Conservation (phyloP, 2,329 filamentous ascomycete species). For the Blastomyces emzantsi region DNA sequence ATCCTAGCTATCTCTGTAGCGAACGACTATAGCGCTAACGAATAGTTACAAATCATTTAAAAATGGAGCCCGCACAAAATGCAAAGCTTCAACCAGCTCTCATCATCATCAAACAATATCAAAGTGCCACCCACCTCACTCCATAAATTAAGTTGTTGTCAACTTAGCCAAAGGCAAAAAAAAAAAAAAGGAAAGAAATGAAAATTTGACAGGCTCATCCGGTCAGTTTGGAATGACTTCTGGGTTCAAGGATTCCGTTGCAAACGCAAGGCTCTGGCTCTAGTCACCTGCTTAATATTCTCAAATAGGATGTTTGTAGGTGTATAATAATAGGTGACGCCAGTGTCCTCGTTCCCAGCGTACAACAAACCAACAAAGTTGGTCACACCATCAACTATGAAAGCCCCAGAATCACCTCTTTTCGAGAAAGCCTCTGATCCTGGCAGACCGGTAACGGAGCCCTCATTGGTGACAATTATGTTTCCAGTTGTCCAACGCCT, state of each 20-base stretch:
- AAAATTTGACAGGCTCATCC: too few species aligned
- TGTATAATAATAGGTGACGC: neutral
- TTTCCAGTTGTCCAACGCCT: neutral
- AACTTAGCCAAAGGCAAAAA: too few species aligned
- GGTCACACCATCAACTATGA: neutral
- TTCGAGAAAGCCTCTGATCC: neutral
- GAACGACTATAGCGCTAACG: too few species aligned
- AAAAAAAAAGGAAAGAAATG: too few species aligned
- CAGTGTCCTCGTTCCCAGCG: conserved; percentile 4
- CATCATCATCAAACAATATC: too few species aligned
- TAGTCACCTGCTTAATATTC: neutral
- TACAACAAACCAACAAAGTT: conserved; percentile 2
- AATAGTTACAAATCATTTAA: too few species aligned
- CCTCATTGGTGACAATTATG: conserved; percentile 1
- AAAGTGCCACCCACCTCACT: too few species aligned
- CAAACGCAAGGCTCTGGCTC: neutral
- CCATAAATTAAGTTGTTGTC: too few species aligned
- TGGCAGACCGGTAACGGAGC: neutral
- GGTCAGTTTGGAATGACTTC: neutral
- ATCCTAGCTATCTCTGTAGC: too few species aligned
- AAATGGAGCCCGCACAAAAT: too few species aligned
- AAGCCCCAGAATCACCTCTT: neutral
- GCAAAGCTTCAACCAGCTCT: too few species aligned
- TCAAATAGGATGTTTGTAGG: neutral
- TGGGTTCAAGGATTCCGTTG: neutral